These are phyloP conservation scores for Vachellia collinsii DNA, from an alignment of 306 rosid genomes.

Conservation along the genomic window DNA sequence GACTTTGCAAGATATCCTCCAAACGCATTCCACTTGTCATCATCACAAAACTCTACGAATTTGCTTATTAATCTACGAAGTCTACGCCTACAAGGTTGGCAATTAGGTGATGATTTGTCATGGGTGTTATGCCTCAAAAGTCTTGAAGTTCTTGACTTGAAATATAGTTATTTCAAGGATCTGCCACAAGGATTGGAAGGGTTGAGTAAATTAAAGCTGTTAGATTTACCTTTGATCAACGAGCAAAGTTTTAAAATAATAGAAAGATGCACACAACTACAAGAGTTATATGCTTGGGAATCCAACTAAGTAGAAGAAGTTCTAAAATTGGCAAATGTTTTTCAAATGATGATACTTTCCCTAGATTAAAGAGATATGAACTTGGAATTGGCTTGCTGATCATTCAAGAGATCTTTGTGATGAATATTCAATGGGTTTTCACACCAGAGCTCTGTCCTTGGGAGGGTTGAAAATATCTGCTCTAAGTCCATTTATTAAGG, in stretches of 20 bases:
- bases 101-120: not conserved
- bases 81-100: accelerated
- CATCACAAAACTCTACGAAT: not conserved
- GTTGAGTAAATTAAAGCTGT: not conserved
- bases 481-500: not conserved
- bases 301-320: not conserved
- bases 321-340: not conserved
- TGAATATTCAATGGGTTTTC: not conserved
- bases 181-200: not conserved
- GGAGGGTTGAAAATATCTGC: not conserved
- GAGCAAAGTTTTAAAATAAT: not conserved
- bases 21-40: not conserved
- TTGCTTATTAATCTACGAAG: not conserved
- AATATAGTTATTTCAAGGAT: accelerated
- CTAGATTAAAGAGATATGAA: not conserved
- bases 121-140: not conserved
- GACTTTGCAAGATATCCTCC: too few relatives aligned
- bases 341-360: not conserved
- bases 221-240: not conserved
- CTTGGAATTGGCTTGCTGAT: not conserved
- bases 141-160: not conserved
- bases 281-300: not conserved
- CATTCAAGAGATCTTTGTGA: accelerated
- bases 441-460: not conserved
- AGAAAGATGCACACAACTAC: not conserved